phyloP scores from a whole-genome alignment of 1,284 basidiomycete genomes.

The Bondarzewia mesenterica region DNA sequence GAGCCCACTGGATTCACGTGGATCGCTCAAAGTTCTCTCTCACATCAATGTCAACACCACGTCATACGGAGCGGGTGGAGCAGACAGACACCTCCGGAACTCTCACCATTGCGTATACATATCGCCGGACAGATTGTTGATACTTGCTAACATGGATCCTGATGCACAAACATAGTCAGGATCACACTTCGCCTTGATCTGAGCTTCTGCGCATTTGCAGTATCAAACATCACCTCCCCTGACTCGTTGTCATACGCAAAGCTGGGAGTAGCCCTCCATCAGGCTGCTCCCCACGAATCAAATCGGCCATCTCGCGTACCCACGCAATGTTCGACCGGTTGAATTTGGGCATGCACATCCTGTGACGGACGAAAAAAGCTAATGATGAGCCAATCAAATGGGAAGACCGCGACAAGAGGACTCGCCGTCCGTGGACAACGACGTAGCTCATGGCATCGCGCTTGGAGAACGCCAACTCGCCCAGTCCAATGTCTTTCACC shows the following conservation, averaged over 20 bases:
- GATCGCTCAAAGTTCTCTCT: no score
- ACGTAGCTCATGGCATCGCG: background rate
- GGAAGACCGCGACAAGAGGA: background rate
- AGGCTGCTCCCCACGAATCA: background rate
- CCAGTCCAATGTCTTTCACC: background rate
- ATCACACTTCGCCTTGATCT: background rate
- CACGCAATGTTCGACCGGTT: background rate
- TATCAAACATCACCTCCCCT: background rate
- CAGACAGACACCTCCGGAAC: background rate
- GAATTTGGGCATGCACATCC: background rate
- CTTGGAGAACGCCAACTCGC: background rate
- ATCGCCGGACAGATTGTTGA: background rate
- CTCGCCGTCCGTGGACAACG: background rate
- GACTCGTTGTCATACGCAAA: background rate
- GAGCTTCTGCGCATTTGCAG: background rate
- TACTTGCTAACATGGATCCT: background rate
- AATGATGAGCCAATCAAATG: no score
- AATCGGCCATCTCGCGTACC: background rate
- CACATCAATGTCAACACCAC: no score
- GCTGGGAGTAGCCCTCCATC: background rate
- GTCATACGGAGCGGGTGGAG: no score
- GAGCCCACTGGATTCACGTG: no score
- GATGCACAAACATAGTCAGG: background rate
- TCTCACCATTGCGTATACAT: background rate
- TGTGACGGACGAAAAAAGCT: no score